phyloP scores from a whole-genome alignment of 2,329 filamentous ascomycete species.

The Nothophaeocryptopus gaeumannii region DNA sequence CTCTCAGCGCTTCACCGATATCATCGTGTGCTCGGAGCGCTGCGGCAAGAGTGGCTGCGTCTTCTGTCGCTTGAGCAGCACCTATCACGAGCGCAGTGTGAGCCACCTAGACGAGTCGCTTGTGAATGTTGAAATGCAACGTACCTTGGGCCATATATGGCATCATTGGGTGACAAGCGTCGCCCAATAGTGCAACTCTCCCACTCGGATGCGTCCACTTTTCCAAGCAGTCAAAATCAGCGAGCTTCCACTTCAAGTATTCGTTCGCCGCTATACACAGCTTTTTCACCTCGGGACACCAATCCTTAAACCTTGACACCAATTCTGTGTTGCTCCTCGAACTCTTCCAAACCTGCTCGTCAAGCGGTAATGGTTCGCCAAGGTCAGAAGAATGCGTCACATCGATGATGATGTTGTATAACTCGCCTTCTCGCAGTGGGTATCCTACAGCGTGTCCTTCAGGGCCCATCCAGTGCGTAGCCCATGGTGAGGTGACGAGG shows the following conservation, averaged over 20 bases:
- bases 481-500: conserved; percentile 31
- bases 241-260: conserved; percentile 61
- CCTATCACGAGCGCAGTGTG: no score
- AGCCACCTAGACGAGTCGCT: no score
- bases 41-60: conserved; percentile 55
- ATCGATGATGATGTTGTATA: conserved; percentile 36
- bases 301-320: conserved; percentile 30
- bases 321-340: conserved; percentile 30
- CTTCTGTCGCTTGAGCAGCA: conserved; percentile 65
- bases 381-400: conserved; percentile 22
- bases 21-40: conserved; percentile 21
- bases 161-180: conserved; percentile 55
- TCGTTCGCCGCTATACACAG: conserved; percentile 43
- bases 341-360: conserved; percentile 31
- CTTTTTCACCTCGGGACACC: conserved; percentile 32
- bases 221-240: conserved; percentile 56
- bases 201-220: conserved; percentile 59
- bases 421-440: conserved; percentile 30
- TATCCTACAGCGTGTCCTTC: conserved; percentile 35
- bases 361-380: conserved; percentile 20
- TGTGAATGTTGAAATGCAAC: no score
- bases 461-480: conserved; percentile 34
- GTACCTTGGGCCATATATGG: background rate
- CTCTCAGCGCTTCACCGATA: conserved; percentile 13
- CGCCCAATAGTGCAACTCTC: conserved; percentile 57